Base-by-base conservation (phyloP, 2,329 filamentous ascomycete species). In the Aspergillus viridinutans region DNA sequence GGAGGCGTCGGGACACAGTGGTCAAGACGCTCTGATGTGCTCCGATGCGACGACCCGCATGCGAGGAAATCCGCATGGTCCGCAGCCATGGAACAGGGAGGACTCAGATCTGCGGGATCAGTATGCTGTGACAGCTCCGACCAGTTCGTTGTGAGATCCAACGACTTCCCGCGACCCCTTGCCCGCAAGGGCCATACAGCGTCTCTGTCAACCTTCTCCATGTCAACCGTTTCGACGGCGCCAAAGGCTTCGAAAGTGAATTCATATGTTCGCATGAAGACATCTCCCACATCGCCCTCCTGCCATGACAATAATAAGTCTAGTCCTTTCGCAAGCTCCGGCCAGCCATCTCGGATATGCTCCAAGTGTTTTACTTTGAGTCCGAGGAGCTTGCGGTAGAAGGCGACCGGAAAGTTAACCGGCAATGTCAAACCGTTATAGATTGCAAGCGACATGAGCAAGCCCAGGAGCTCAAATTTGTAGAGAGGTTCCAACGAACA, bases 341-440 rank as follows among this genome's bases (percentile, higher is more conserved):
- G 90, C 93, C 93, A 97, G 3, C 90, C 92, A 65, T 97, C 92
- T 2, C 82, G 80, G 60, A 97, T 91, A 69, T 92, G 87, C 49
- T 90, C 84, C 1, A 94, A 77, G 56, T 87, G 83, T 35, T 84
- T 85, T 17, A 89, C 85, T 8, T 86, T 85, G 57, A 88, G 79
- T 8, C 84, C 85, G 0, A 96, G 79, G 0, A 97, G 80, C 64
- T 90, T 90, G 53, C 85, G 83, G 74, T 99, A 99, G 3, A 99
- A 82, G 0, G 87, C 90, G 56, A 85, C 83, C 0, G 94, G 94
- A 59, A 99, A 94, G 1, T 89, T 96, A 45, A 97, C 83, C 0
- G 94, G 94, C 1, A 99, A 79, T 0, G 92, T 96, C 25, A 97
- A 80, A 1, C 93, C 93, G 64, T 99, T 99, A 76, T 94, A 97